Conservation (phyloP, 208 protist genomes). For the Wallacemonas collosoma region DNA sequence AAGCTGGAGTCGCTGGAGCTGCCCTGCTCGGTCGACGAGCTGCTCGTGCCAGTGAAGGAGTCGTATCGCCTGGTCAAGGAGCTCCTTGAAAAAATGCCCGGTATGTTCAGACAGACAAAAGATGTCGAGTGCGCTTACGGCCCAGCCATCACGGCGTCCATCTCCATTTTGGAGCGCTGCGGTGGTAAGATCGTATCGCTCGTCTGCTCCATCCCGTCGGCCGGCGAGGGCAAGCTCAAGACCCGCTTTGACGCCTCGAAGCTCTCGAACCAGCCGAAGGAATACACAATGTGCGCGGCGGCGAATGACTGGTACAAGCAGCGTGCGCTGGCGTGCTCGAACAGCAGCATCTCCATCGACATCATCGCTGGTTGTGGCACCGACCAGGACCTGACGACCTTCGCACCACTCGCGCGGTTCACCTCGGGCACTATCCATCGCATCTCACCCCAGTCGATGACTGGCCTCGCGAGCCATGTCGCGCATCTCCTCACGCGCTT, state of each 20-base stretch:
- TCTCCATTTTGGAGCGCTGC: constrained; percentile 79
- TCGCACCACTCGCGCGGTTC: constrained; percentile 82
- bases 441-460: constrained; percentile 52
- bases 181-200: constrained; percentile 95
- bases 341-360: constrained; percentile 93
- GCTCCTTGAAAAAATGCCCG: constrained; percentile 75
- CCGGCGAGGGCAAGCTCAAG: constrained; percentile 86
- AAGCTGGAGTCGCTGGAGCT: constrained; percentile 82
- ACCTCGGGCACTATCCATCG: constrained; percentile 80
- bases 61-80: constrained; percentile 64
- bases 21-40: constrained; percentile 66
- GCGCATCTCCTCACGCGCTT: constrained; percentile 82
- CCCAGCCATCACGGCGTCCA: constrained; percentile 90
- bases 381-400: constrained; percentile 92
- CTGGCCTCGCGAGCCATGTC: constrained; percentile 67
- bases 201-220: constrained; percentile 82
- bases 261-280: constrained; percentile 76
- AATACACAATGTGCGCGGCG: constrained; percentile 88
- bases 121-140: constrained; percentile 92
- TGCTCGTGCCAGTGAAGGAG: constrained; percentile 82
- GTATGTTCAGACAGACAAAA: constrained; percentile 62
- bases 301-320: constrained; percentile 96
- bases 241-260: constrained; percentile 83
- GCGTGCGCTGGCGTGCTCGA: constrained; percentile 90
- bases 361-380: constrained; percentile 68